These are phyloP conservation scores for Phyllostachys edulis DNA, from an alignment of 176 grass and related monocot genomes.

Conservation along the genomic window DNA sequence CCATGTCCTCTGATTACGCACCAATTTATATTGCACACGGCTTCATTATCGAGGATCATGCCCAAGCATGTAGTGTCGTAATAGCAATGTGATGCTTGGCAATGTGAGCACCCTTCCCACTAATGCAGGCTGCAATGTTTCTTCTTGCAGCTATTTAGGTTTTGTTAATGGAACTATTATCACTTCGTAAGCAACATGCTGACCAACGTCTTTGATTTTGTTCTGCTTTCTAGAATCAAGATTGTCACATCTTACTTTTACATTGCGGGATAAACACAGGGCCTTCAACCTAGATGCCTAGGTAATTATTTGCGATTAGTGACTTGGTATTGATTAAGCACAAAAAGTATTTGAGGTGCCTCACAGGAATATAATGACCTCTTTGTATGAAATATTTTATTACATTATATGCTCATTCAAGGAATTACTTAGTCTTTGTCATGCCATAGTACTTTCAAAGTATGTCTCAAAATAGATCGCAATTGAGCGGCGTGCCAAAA, in stretches of 20 bases:
- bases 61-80: conserved; percentile 76
- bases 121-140: conserved; percentile 80
- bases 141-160: conserved; percentile 77
- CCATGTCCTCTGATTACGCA: neutral
- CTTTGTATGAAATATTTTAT: too few relatives aligned
- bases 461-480: too few relatives aligned
- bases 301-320: conserved; percentile 73
- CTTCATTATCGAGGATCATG: conserved; percentile 71
- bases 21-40: conserved; percentile 82
- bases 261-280: conserved; percentile 47
- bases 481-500: too few relatives aligned
- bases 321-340: too few relatives aligned
- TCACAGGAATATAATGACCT: too few relatives aligned
- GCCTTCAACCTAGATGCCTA: conserved; percentile 77
- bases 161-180: conserved; percentile 82
- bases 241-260: conserved; percentile 8
- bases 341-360: too few relatives aligned
- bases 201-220: neutral
- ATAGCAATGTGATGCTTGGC: conserved; percentile 77
- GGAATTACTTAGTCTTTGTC: too few relatives aligned
- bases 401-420: too few relatives aligned
- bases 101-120: conserved; percentile 58
- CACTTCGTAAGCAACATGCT: conserved; percentile 57
- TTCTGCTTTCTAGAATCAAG: neutral
- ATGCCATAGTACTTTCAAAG: too few relatives aligned